A percentile compares a stretch with the other conserved stretches of the same genome.
These are phyloP conservation scores for Corchorus capsularis DNA, from an alignment of 345 rosid genomes.

Conservation along the genomic window DNA sequence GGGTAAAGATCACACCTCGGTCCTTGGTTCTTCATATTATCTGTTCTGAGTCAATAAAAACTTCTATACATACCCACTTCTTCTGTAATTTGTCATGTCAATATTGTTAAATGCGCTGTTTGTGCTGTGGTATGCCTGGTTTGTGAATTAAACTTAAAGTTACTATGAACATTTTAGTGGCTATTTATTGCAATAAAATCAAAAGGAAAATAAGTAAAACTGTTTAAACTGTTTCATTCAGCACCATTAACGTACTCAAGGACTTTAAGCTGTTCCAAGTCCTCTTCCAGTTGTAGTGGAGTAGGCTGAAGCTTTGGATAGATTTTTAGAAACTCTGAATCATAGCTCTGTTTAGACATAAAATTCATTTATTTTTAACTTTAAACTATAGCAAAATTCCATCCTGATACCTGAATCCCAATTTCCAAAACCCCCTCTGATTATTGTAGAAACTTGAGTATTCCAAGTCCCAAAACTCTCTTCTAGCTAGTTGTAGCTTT, in stretches of 20 bases:
- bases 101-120: neutral
- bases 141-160: neutral
- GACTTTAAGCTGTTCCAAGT: constrained; percentile 95
- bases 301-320: constrained; percentile 85
- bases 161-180: neutral
- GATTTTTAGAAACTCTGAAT: constrained; percentile 62
- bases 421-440: constrained; percentile 11
- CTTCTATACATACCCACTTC: neutral
- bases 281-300: constrained; percentile 91
- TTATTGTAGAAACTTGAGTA: too few relatives aligned
- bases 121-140: neutral
- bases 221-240: too few relatives aligned
- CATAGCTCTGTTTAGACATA: neutral
- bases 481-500: too few relatives aligned
- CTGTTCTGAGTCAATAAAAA: constrained; percentile 31
- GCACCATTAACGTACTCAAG: constrained; percentile 61
- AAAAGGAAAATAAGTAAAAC: too few relatives aligned
- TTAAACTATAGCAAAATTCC: neutral
- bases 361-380: neutral
- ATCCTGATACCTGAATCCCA: constrained; percentile 78
- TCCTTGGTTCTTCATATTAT: constrained; percentile 53
- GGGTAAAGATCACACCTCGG: constrained; percentile 58
- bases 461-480: too few relatives aligned
- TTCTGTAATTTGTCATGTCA: neutral
- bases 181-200: neutral